phyloP scores from a whole-genome alignment of 1,284 basidiomycete genomes.

The Ganoderma sinense region DNA sequence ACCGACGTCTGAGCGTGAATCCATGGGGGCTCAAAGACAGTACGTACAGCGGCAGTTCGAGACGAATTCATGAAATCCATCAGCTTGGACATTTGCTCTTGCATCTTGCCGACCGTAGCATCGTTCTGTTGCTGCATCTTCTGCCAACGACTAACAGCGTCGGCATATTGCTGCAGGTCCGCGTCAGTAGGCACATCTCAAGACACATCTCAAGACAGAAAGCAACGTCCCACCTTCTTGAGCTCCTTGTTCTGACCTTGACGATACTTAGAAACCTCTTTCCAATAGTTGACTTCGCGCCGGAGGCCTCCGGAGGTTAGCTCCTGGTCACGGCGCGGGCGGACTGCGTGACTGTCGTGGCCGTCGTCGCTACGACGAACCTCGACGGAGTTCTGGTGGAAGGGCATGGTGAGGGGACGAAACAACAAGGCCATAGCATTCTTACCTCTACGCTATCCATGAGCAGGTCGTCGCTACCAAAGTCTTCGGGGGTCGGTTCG shows the following conservation, averaged over 20 bases:
- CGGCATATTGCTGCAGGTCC: not conserved
- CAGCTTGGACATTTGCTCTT: not conserved
- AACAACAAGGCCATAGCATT: too few species aligned
- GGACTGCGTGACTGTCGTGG: not conserved
- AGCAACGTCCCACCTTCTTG: not conserved
- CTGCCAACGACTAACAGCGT: not conserved
- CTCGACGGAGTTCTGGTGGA: too few species aligned
- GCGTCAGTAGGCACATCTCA: too few species aligned
- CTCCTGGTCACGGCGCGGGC: not conserved
- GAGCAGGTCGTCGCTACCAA: too few species aligned
- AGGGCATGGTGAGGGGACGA: too few species aligned
- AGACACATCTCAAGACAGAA: too few species aligned
- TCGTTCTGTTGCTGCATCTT: not conserved
- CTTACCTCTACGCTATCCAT: too few species aligned
- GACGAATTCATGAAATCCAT: not conserved
- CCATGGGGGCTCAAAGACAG: too few species aligned
- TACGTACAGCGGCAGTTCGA: not conserved
- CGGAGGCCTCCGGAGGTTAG: not conserved
- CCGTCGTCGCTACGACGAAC: not conserved
- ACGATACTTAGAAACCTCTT: not conserved
- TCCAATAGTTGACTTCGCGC: not conserved
- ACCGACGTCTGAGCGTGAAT: too few species aligned
- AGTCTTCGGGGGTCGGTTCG: too few species aligned
- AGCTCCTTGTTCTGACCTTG: not conserved
- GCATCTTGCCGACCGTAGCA: not conserved